Evolutionary conservation across 768 basidiomycete genomes (phyloP).

Genomic region (Calvatia gigantea): DNA sequence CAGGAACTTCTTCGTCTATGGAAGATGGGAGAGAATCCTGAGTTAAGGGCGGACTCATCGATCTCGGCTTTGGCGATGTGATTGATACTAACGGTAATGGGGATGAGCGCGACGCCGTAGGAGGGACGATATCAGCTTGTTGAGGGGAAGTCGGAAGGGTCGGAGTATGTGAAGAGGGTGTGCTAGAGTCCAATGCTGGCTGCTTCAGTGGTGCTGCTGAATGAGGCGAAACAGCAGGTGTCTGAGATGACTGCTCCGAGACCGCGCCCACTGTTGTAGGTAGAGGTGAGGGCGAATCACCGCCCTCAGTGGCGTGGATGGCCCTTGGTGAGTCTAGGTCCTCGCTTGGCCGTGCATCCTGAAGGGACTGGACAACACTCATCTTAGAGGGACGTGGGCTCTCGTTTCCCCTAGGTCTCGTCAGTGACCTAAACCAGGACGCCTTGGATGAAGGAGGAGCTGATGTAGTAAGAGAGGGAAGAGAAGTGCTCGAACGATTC

Average conservation of each 20-base stretch:
- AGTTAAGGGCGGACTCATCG: neutral
- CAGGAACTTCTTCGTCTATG: slow-evolving; percentile 17
- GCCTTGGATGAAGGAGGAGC: neutral
- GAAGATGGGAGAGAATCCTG: slow-evolving; percentile 11
- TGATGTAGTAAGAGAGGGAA: neutral
- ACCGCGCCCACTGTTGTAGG: neutral
- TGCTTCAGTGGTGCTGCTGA: neutral
- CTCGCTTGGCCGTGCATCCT: neutral
- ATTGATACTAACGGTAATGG: neutral
- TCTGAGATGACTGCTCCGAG: neutral
- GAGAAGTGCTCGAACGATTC: neutral
- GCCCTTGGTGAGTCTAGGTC: neutral
- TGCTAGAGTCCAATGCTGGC: neutral
- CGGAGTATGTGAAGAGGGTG: neutral
- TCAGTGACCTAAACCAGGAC: slow-evolving; percentile 2
- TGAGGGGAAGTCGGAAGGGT: neutral
- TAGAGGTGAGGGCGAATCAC: neutral
- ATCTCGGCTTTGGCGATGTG: neutral
- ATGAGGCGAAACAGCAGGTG: neutral
- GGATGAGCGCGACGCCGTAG: neutral
- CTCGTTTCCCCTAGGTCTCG: neutral
- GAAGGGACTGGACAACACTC: neutral
- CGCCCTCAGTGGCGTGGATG: neutral
- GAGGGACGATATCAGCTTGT: neutral
- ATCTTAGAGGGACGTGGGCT: neutral